Base-by-base conservation (phyloP, 805 yeast species). In the Starmera pachycereana region DNA sequence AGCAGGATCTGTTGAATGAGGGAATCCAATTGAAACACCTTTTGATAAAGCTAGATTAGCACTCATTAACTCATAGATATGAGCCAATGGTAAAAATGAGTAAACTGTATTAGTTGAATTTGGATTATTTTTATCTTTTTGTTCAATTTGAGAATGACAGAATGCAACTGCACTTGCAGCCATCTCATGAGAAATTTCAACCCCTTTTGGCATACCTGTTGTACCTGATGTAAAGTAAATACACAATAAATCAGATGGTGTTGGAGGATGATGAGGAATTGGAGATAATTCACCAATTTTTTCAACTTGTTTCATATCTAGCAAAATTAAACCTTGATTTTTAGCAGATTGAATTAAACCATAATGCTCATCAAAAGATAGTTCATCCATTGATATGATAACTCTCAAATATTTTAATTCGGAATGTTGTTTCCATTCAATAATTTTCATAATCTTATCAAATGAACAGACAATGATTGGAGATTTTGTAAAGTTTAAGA, bases 221-320 rank as follows among this genome's bases (percentile, higher is more conserved):
- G 83, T 77, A n/a, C 83, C 83, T 0, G 81, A 74, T 6, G 83
- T 77, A 53, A 76, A 76, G 16, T 75, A 72, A 36, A 77, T 69
- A n/a, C 81, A 72, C 45, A 68, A 66, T 4, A 63, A 45, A 29
- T 64, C 63, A 6, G 65, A 62, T 1, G 72, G 68, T 1, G 48
- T 48, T 4, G 71, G 69, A 33, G 39, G 42, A 8, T 42, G 37
- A 3, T 37, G 29, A 1, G 64, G 52, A 48, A 50, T 41, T 42
- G 73, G 67, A 36, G 68, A 58, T 41, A 62, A 47, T 42, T 40
- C 50, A 32, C 66, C 69, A 39, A 63, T 29, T 2, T 49, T 46
- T 34, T 61, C 59, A 33, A 68, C 51, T 13, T 58, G 60, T 1
- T 55, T 49, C 37, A 66, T 57, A 19, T 57, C 54, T 29, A 56